A percentile compares a stretch with the other conserved stretches of the same genome.
Conservation (phyloP, 2,329 filamentous ascomycete genomes). For the Paraphaeosphaeria sporulosa region DNA sequence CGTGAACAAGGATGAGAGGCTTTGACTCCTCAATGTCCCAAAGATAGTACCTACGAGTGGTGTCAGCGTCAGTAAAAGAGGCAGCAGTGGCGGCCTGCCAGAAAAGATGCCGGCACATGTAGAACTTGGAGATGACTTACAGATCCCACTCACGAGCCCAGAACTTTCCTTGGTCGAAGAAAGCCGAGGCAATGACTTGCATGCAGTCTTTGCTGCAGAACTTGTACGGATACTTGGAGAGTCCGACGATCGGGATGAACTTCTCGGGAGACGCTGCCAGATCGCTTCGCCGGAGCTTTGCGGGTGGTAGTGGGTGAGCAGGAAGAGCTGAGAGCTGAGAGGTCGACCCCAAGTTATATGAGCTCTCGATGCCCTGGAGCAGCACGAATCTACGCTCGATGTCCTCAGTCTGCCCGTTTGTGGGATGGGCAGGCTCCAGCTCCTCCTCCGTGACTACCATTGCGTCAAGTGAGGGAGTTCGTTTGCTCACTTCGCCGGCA, state of each 20-base stretch:
- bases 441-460: not conserved
- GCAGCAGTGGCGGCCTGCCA: not conserved
- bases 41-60: constrained; percentile 68
- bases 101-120: constrained; percentile 24
- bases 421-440: not conserved
- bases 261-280: constrained; percentile 38
- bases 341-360: constrained; percentile 29
- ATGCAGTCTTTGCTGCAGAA: constrained; percentile 61
- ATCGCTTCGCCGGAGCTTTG: constrained; percentile 37
- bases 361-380: constrained; percentile 29
- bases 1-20: constrained; percentile 72
- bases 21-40: constrained; percentile 55
- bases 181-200: constrained; percentile 60
- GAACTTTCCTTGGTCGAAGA: constrained; percentile 67
- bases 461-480: constrained; percentile 1
- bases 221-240: constrained; percentile 66
- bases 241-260: constrained; percentile 54
- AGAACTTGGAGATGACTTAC: constrained; percentile 59
- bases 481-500: constrained; percentile 21
- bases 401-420: constrained; percentile 12
- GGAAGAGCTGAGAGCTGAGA: constrained; percentile 17
- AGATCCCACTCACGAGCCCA: constrained; percentile 75
- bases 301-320: constrained; percentile 22
- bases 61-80: constrained; percentile 11
- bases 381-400: constrained; percentile 32